phyloP scores from a whole-genome alignment of 495 filamentous ascomycete species.

The Echria macrotheca region DNA sequence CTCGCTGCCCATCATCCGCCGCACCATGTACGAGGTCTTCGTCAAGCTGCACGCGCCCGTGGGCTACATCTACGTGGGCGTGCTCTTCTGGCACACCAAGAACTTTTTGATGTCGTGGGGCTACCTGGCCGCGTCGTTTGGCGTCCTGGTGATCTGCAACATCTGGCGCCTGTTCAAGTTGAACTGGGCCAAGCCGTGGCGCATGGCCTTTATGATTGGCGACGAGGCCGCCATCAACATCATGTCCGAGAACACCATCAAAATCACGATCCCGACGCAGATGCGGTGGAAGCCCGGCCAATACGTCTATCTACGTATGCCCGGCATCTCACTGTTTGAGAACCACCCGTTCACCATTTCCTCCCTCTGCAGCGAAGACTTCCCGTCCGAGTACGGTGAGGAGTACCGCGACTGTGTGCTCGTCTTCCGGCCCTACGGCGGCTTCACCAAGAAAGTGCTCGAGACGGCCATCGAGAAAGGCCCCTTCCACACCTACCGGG shows the following conservation, averaged over 20 bases:
- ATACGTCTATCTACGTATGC: constrained; percentile 92
- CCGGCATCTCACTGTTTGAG: constrained; percentile 79
- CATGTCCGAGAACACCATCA: constrained; percentile 86
- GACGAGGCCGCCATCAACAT: constrained; percentile 83
- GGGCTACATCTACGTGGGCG: constrained; percentile 70
- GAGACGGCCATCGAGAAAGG: constrained; percentile 72
- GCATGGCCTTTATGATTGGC: constrained; percentile 72
- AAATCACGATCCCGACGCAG: constrained; percentile 87
- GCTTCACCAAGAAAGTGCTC: constrained; percentile 78
- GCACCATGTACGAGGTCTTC: constrained; percentile 73
- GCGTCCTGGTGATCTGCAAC: constrained; percentile 68
- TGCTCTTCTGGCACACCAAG: constrained; percentile 94
- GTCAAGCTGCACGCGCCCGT: constrained; percentile 75
- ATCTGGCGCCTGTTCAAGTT: constrained; percentile 64
- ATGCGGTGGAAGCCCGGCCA: constrained; percentile 92
- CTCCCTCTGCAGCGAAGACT: constrained; percentile 76
- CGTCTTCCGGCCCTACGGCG: constrained; percentile 84
- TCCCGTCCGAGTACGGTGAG: constrained; percentile 81
- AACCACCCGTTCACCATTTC: constrained; percentile 96
- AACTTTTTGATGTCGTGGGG: constrained; percentile 90
- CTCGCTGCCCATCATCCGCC: constrained; percentile 64
- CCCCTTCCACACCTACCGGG: constrained; percentile 80
- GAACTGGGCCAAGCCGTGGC: constrained; percentile 82
- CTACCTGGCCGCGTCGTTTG: constrained; percentile 79
- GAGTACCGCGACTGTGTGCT: constrained; percentile 81